These are phyloP conservation scores for Verticillium dahliae DNA, from an alignment of 2,329 filamentous ascomycete genomes.

Conservation along the genomic window DNA sequence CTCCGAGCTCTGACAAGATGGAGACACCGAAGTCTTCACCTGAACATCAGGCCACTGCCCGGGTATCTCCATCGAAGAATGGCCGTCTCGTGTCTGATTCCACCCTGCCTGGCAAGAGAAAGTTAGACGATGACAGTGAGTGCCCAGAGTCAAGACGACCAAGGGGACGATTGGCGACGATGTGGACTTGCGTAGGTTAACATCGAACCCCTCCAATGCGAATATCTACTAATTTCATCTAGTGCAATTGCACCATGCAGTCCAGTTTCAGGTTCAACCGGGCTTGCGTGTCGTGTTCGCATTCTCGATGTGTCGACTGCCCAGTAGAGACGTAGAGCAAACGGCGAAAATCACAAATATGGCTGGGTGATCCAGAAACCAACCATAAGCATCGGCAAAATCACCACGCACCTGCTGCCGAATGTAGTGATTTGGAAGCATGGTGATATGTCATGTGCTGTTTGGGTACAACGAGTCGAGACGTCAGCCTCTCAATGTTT, in stretches of 20 bases:
- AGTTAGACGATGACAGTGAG: constrained; percentile 7
- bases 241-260: constrained; percentile 5
- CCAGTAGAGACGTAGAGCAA: background rate
- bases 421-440: too few relatives aligned
- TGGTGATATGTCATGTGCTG: too few relatives aligned
- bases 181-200: constrained; percentile 24
- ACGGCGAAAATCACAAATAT: background rate
- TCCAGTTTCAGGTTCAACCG: background rate
- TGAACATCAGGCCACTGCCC: background rate
- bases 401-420: too few relatives aligned
- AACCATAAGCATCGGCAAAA: too few relatives aligned
- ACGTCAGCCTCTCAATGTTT: too few relatives aligned
- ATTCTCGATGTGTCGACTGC: constrained; percentile 4
- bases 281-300: constrained; percentile 3
- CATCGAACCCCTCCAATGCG: background rate
- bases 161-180: constrained; percentile 8
- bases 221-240: background rate
- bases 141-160: constrained; percentile 8
- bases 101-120: background rate
- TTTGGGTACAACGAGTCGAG: too few relatives aligned
- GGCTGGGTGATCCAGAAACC: too few relatives aligned
- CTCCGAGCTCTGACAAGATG: background rate
- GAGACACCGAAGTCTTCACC: background rate
- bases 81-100: background rate
- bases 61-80: background rate